A percentile compares a stretch with the other conserved stretches of the same genome.
Conservation (phyloP, 441 rosid species). For the Macaranga tanarius region DNA sequence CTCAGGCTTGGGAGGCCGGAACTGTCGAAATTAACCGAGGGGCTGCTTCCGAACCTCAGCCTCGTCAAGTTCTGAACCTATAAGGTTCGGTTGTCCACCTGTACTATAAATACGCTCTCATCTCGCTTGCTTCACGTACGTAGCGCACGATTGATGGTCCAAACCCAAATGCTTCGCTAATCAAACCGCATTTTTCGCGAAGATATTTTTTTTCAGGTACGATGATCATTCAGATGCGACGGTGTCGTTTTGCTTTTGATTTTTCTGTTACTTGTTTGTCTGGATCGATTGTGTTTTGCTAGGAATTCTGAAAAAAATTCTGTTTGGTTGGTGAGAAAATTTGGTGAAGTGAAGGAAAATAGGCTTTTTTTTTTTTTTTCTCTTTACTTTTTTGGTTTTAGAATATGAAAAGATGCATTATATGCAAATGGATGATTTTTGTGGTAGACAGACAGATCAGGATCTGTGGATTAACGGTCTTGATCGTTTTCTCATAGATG, state of each 20-base stretch:
- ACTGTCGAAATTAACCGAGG: too few relatives aligned
- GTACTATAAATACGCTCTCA: conserved; percentile 12
- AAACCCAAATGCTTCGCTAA: background rate
- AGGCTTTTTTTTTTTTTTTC: too few relatives aligned
- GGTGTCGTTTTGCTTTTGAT: background rate
- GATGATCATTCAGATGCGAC: background rate
- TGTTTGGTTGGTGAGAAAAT: conserved; percentile 12
- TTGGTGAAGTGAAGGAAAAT: background rate
- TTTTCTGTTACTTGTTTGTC: background rate
- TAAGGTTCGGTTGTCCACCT: conserved; percentile 15
- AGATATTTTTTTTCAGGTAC: conserved; percentile 29
- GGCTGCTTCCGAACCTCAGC: conserved; percentile 20
- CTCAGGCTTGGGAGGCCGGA: background rate
- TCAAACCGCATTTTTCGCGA: background rate
- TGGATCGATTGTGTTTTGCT: background rate
- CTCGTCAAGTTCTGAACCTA: conserved; percentile 8
- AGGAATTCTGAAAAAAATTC: background rate
- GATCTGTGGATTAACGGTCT: background rate
- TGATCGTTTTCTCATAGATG: background rate
- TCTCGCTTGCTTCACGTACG: background rate
- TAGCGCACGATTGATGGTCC: conserved; percentile 6
- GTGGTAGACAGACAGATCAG: too few relatives aligned
- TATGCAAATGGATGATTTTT: too few relatives aligned
- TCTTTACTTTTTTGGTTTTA: too few relatives aligned
- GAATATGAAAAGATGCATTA: too few relatives aligned